Percentiles rank a stretch among this genome's conserved stretches.
These are phyloP conservation scores for Camellia granthamiana DNA, from an alignment of 148 eudicot species.

Conservation along the genomic window DNA sequence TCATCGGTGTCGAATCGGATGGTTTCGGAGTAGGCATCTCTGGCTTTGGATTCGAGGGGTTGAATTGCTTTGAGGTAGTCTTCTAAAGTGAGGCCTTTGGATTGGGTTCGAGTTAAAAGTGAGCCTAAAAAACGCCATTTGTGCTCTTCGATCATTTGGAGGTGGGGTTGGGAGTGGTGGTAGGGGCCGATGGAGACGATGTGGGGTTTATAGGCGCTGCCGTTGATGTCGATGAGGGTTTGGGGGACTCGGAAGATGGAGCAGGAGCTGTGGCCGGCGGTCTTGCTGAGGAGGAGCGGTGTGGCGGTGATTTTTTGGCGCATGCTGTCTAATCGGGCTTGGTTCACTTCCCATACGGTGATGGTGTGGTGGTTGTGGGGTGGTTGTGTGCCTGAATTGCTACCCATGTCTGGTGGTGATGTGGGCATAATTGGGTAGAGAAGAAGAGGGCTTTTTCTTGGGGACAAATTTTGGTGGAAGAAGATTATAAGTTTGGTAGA, in stretches of 20 bases:
- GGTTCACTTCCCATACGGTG: constrained; percentile 31
- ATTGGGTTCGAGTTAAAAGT: constrained; percentile 27
- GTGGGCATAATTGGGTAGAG: not conserved
- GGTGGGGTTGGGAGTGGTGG: constrained; percentile 48
- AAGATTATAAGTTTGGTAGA: too few species aligned
- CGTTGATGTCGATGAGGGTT: constrained; percentile 49
- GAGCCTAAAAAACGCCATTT: constrained; percentile 60
- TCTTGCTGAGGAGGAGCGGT: constrained; percentile 51
- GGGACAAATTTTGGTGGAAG: too few species aligned
- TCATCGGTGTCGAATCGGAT: constrained; percentile 25
- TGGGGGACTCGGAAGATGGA: constrained; percentile 72
- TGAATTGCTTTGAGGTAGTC: constrained; percentile 38
- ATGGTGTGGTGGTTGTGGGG: constrained; percentile 13
- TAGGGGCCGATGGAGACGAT: constrained; percentile 74
- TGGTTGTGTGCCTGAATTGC: not conserved
- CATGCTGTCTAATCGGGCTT: constrained; percentile 26
- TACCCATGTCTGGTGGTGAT: constrained; percentile 7
- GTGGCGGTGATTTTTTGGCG: constrained; percentile 25
- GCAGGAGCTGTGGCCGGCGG: constrained; percentile 63
- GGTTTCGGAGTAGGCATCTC: constrained; percentile 59
- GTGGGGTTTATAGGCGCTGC: constrained; percentile 50
- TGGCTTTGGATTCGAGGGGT: constrained; percentile 40
- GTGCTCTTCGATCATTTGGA: constrained; percentile 72
- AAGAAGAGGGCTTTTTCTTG: not conserved
- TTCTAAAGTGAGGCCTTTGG: constrained; percentile 22